phyloP scores from a whole-genome alignment of 805 yeast species.

The Kodamaea kakaduensis region DNA sequence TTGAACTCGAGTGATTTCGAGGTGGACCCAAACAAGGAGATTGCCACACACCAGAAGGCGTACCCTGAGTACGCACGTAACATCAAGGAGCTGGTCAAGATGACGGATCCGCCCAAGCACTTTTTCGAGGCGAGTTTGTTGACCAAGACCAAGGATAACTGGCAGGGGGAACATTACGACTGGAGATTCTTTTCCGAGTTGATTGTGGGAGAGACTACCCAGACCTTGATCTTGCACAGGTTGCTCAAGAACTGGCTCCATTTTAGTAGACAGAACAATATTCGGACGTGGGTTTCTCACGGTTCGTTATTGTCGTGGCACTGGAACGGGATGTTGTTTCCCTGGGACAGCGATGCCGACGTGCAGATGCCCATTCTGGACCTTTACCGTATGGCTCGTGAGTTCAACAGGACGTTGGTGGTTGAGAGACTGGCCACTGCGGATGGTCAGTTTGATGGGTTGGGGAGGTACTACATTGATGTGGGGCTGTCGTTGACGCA shows the following conservation, averaged over 20 bases:
- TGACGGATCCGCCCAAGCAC: constrained; percentile 18
- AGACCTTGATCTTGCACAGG: constrained; percentile 16
- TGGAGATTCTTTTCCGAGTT: constrained; percentile 24
- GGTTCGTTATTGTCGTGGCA: constrained; percentile 21
- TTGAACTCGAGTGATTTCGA: constrained; percentile 21
- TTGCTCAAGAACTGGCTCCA: constrained; percentile 17
- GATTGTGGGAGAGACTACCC: constrained; percentile 15
- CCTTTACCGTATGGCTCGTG: constrained; percentile 16
- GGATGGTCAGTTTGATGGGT: constrained; percentile 19
- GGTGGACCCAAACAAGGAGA: constrained; percentile 18
- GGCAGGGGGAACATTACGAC: constrained; percentile 25
- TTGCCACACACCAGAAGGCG: constrained; percentile 13
- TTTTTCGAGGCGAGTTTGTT: constrained; percentile 20
- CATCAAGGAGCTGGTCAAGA: constrained; percentile 14
- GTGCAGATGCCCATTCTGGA: constrained; percentile 24
- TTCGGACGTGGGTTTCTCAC: constrained; percentile 24
- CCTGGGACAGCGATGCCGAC: constrained; percentile 24
- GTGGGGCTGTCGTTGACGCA: constrained; percentile 21
- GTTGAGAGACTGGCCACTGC: constrained; percentile 14
- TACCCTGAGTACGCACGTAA: constrained; percentile 16
- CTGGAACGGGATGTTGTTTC: constrained; percentile 22
- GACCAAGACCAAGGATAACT: constrained; percentile 9
- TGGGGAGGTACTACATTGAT: constrained; percentile 22
- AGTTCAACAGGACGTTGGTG: constrained; percentile 20
- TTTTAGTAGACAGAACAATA: constrained; percentile 17